Evolutionary conservation across 345 rosid genomes (phyloP).

Genomic region (Rhizophora apiculata): DNA sequence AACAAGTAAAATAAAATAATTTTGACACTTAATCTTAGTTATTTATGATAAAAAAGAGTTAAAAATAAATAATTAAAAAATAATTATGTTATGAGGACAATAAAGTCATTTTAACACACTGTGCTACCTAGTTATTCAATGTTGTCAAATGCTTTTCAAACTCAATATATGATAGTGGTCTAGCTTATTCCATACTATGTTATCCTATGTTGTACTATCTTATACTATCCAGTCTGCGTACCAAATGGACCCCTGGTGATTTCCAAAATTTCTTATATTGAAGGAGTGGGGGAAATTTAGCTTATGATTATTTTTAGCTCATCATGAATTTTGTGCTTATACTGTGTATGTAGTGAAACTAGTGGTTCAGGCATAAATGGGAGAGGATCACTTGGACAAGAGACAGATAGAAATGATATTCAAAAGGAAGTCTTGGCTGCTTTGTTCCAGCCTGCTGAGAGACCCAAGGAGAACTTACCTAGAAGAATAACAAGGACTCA

Average conservation of each 20-base stretch:
- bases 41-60: too few relatives aligned
- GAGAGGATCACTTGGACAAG: constrained; percentile 18
- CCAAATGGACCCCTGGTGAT: neutral
- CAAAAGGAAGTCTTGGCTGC: constrained; percentile 48
- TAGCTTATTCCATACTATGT: too few relatives aligned
- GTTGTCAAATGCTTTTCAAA: too few relatives aligned
- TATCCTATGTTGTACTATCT: too few relatives aligned
- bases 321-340: constrained; percentile 3
- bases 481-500: constrained; percentile 24
- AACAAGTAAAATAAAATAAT: too few relatives aligned
- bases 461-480: constrained; percentile 24
- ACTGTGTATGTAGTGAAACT: constrained; percentile 4
- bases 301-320: constrained; percentile 1
- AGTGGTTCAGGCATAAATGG: constrained; percentile 20
- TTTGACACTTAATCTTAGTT: too few relatives aligned
- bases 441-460: constrained; percentile 39
- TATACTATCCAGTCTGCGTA: too few relatives aligned
- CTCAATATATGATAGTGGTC: too few relatives aligned
- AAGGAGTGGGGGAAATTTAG: neutral
- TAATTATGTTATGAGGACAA: too few relatives aligned
- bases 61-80: too few relatives aligned
- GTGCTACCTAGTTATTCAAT: too few relatives aligned
- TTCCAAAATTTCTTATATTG: constrained; percentile 10
- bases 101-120: too few relatives aligned
- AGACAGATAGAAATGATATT: constrained; percentile 29